Evolutionary conservation across 495 filamentous ascomycete species (phyloP).

Genomic region (Podospora bellae-mahoneyi): DNA sequence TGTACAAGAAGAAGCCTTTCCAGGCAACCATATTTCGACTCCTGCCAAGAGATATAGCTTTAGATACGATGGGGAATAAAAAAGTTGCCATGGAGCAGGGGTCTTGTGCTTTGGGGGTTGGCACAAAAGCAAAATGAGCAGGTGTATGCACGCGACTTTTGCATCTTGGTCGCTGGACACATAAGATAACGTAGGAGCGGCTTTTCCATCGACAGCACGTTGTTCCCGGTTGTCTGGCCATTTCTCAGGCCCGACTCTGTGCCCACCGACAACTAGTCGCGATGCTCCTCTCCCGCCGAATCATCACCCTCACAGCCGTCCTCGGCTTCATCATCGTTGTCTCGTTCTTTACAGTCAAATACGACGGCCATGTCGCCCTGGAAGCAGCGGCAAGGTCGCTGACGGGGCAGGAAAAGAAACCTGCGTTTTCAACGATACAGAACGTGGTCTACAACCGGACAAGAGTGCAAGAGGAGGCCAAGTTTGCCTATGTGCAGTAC

Average conservation of each 20-base stretch:
- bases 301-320: not conserved
- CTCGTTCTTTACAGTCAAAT: not conserved
- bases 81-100: too few relatives aligned
- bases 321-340: not conserved
- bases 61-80: too few relatives aligned
- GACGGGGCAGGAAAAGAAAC: not conserved
- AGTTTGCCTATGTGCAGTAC: constrained; percentile 9
- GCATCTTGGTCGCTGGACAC: too few relatives aligned
- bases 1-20: too few relatives aligned
- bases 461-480: not conserved
- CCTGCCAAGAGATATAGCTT: too few relatives aligned
- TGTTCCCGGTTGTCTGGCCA: not conserved
- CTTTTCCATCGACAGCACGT: too few relatives aligned
- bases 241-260: too few relatives aligned
- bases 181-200: too few relatives aligned
- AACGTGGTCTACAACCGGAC: not conserved
- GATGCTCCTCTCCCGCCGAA: not conserved
- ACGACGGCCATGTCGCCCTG: not conserved
- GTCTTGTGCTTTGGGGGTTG: too few relatives aligned
- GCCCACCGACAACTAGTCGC: not conserved
- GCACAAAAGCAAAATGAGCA: too few relatives aligned
- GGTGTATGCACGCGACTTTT: too few relatives aligned
- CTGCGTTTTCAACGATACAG: not conserved
- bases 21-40: too few relatives aligned
- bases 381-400: not conserved